These are phyloP conservation scores for Fonsecaea nubica DNA, from an alignment of 2,329 filamentous ascomycete genomes.

Conservation along the genomic window DNA sequence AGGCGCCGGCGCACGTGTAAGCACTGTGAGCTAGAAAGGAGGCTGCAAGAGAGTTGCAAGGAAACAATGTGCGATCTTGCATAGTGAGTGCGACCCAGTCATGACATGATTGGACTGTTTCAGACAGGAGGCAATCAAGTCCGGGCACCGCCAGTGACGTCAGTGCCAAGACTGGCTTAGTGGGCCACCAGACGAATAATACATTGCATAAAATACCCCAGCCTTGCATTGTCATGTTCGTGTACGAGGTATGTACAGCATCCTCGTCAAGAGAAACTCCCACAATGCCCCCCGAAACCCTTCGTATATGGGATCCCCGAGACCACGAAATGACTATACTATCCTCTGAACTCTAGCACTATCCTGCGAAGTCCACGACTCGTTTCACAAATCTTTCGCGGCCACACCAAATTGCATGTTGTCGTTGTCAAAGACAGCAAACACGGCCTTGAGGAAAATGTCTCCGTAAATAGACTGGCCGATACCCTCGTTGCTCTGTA, in stretches of 20 bases:
- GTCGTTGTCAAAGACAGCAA: conserved; percentile 70
- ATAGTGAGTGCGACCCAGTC: conserved; percentile 7
- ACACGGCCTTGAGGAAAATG: conserved; percentile 78
- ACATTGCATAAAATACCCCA: background rate
- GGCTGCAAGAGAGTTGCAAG: background rate
- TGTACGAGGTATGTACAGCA: conserved; percentile 4
- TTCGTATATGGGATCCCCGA: conserved; percentile 1
- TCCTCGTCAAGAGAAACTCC: background rate
- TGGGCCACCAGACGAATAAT: background rate
- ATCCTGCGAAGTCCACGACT: background rate
- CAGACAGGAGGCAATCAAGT: background rate
- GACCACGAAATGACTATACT: background rate
- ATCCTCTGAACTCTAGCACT: background rate
- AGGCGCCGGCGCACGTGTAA: conserved; percentile 7
- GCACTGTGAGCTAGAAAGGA: conserved; percentile 1
- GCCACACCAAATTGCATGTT: conserved; percentile 38
- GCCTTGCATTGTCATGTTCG: background rate
- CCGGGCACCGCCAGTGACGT: conserved; percentile 8
- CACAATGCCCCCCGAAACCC: background rate
- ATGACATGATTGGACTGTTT: conserved; percentile 8
- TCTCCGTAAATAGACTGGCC: conserved; percentile 75
- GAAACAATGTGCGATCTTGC: background rate
- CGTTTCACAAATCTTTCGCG: conserved; percentile 31
- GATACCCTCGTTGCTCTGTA: conserved; percentile 67
- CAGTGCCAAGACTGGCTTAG: background rate